phyloP scores from a whole-genome alignment of 768 basidiomycete species.

The Kwoniella dejecticola region DNA sequence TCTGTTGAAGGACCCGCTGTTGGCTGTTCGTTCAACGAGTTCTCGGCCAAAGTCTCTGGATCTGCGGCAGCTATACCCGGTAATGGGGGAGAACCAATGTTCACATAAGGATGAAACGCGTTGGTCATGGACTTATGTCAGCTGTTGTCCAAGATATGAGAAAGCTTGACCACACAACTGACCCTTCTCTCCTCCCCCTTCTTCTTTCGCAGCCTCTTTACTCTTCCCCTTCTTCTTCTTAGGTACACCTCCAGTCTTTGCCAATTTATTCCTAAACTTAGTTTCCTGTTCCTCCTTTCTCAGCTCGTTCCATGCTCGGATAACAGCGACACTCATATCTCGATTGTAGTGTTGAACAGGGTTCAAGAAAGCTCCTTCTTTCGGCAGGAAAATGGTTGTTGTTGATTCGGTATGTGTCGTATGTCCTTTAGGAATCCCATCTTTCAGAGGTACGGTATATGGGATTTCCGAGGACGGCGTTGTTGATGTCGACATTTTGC shows the following conservation, averaged over 20 bases:
- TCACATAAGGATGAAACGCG: no score
- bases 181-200: constrained; percentile 57
- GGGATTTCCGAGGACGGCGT: constrained; percentile 15
- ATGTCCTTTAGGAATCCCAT: constrained; percentile 46
- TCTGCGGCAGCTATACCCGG: no score
- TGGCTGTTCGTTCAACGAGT: constrained; percentile 11
- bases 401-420: constrained; percentile 52
- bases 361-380: constrained; percentile 83
- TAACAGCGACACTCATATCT: constrained; percentile 87
- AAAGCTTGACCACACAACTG: not conserved
- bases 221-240: constrained; percentile 44
- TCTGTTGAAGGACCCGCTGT: constrained; percentile 39
- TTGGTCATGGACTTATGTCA: no score
- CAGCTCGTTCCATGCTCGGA: constrained; percentile 82
- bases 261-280: constrained; percentile 59
- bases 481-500: constrained; percentile 10
- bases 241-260: constrained; percentile 60
- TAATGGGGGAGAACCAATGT: no score
- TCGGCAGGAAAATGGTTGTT: constrained; percentile 68
- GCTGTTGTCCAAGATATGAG: not conserved
- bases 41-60: no score
- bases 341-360: constrained; percentile 98
- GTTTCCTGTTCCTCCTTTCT: constrained; percentile 41
- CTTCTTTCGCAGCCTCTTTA: constrained; percentile 57
- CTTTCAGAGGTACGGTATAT: constrained; percentile 40